Evolutionary conservation across 768 basidiomycete genomes (phyloP).

Genomic region (Trametes gibbosa): DNA sequence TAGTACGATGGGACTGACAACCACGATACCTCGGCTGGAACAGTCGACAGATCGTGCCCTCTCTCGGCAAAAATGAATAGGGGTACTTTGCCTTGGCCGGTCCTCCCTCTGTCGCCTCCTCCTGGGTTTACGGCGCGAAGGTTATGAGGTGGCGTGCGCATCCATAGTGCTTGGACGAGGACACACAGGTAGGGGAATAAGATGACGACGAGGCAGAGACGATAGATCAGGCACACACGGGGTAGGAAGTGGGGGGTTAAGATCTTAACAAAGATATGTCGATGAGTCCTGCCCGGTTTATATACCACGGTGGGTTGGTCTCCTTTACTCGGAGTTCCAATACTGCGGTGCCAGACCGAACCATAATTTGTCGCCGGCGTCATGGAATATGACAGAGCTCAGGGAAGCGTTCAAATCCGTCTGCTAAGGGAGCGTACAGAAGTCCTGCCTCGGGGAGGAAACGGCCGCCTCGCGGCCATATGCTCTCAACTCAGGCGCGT

Average conservation of each 20-base stretch:
- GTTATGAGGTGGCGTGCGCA: too few relatives aligned
- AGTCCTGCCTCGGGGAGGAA: too few relatives aligned
- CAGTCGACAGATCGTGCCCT: constrained; percentile 20
- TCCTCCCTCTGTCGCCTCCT: too few relatives aligned
- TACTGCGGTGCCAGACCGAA: too few relatives aligned
- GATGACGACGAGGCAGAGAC: too few relatives aligned
- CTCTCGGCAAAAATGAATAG: not conserved
- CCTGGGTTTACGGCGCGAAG: too few relatives aligned
- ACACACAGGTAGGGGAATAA: too few relatives aligned
- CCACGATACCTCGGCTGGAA: constrained; percentile 31
- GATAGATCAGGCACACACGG: not conserved
- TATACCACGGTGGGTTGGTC: not conserved
- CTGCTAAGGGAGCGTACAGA: too few relatives aligned
- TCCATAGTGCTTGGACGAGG: too few relatives aligned
- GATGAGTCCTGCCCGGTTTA: not conserved
- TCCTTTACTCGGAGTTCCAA: not conserved
- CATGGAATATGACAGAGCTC: not conserved
- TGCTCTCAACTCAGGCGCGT: not conserved
- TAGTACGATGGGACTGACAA: constrained; percentile 32
- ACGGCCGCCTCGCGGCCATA: not conserved
- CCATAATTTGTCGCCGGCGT: not conserved
- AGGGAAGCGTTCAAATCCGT: not conserved
- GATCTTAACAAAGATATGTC: not conserved
- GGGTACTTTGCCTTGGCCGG: not conserved
- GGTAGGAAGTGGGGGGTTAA: not conserved